phyloP scores from a whole-genome alignment of 192 early-diverging fungal genomes.

The Gryganskiella cystojenkinii region DNA sequence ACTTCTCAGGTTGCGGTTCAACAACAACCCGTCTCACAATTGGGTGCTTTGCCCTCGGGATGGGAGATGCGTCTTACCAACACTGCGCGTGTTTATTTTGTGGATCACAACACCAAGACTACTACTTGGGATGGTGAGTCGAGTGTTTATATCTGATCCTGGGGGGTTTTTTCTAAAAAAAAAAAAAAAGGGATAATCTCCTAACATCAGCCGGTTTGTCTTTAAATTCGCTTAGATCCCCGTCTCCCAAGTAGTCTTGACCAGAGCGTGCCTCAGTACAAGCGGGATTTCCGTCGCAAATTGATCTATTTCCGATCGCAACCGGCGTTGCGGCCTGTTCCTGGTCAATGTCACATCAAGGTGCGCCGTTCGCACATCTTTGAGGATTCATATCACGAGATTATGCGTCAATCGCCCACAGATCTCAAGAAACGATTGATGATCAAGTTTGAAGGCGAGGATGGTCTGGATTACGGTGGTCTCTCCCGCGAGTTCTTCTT shows the following conservation, averaged over 20 bases:
- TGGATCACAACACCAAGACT: conserved; percentile 97
- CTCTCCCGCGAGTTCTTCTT: conserved; percentile 98
- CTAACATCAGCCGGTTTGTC: too few species aligned
- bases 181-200: too few species aligned
- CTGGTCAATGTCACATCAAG: conserved; percentile 93
- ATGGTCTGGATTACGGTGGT: conserved; percentile 98
- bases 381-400: conserved; percentile 93
- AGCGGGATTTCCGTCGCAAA: conserved; percentile 97
- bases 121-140: conserved; percentile 92
- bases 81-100: conserved; percentile 95
- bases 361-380: conserved; percentile 89
- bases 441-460: conserved; percentile 99
- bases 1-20: conserved; percentile 69
- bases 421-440: conserved; percentile 97
- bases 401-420: conserved; percentile 89
- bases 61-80: conserved; percentile 99
- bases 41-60: conserved; percentile 93
- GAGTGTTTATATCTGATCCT: not conserved
- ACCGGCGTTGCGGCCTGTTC: conserved; percentile 87
- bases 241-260: conserved; percentile 84
- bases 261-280: conserved; percentile 96
- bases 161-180: not conserved
- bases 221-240: conserved; percentile 56
- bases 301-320: conserved; percentile 96
- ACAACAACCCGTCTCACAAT: conserved; percentile 73